Percentiles rank a stretch among this genome's conserved stretches.
Evolutionary conservation across 805 yeast species (phyloP).

Genomic region (Candida boleticola): DNA sequence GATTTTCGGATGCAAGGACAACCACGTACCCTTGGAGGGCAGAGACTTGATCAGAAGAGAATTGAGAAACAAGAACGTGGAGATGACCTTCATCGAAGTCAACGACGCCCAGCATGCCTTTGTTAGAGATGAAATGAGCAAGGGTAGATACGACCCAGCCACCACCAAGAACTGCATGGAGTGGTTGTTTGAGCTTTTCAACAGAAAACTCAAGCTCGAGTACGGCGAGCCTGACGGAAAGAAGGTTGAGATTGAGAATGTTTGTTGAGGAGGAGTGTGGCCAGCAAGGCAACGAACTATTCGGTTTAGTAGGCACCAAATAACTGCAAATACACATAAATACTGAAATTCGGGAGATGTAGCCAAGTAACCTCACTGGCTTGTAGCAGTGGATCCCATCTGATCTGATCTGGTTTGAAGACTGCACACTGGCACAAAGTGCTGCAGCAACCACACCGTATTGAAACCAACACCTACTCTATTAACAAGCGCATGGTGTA

Average conservation of each 20-base stretch:
- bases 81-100: slow-evolving; percentile 69
- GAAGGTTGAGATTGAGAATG: slow-evolving; percentile 52
- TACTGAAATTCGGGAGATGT: too few species aligned
- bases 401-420: too few species aligned
- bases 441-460: too few species aligned
- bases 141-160: slow-evolving; percentile 83
- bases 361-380: too few species aligned
- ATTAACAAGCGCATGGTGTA: too few species aligned
- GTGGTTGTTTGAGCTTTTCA: slow-evolving; percentile 68
- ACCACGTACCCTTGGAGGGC: slow-evolving; percentile 78
- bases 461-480: too few species aligned
- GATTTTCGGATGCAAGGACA: slow-evolving; percentile 76
- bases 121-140: slow-evolving; percentile 73
- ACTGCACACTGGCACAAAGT: too few species aligned
- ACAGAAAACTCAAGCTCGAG: slow-evolving; percentile 63
- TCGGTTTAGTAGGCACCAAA: too few species aligned
- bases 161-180: slow-evolving; percentile 65
- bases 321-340: too few species aligned
- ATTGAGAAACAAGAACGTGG: slow-evolving; percentile 57
- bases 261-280: slow-evolving; percentile 53
- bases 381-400: too few species aligned
- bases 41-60: slow-evolving; percentile 66
- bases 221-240: slow-evolving; percentile 62
- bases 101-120: slow-evolving; percentile 84
- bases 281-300: too few species aligned